Evolutionary conservation across 768 basidiomycete genomes (phyloP), one percentile per base, ranked within the genome.

Genomic region (Gymnopilus junonius): DNA sequence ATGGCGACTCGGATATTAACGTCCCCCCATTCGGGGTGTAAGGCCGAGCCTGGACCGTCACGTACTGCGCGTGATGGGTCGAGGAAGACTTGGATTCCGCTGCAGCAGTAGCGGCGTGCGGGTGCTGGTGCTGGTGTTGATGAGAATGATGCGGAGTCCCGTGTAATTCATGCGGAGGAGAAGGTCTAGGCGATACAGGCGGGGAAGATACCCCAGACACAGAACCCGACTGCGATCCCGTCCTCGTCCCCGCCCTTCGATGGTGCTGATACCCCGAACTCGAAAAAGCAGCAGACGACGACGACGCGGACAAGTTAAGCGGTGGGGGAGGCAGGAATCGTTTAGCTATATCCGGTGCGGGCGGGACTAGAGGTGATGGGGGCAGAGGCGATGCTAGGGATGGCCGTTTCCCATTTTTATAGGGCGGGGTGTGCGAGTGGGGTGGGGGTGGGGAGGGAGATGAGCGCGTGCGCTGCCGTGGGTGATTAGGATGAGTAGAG

Each of bases 351-450:
- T 51, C 31, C 42, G 17, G 59, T 6, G 61, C 50, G 0, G 65
- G 56, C 27, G 69, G 69, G 1, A 68, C 63, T 10, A 70, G 53
- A 3, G 69, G 67, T 6, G 65, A 65, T 8, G 65, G 60, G 0
- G 69, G 69, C 3, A 62, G 50, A 4, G 69, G 69, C 1, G 69
- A 70, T 1, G 69, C 67, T 11, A 70, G 59, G 0, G 69, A 70
- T 2, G 69, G 69, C 8, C 58, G 32, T 37, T 37, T 35, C 0
- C 27, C 56, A 45, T 29, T 29, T 34, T 31, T 43, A 17, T 32
- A 45, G 17, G 45, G 25, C n/a, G 39, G 10, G 1, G 2, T 5
- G 34, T 39, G 55, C 8, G 55, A n/a, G 15, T 56, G 34, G n/a
- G 55, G n/a, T n/a, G n/a, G 55, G 42, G 48, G 37, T 29, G 55